Evolutionary conservation across 2,329 filamentous ascomycete species (phyloP).

Genomic region (Ophiostoma sp.): DNA sequence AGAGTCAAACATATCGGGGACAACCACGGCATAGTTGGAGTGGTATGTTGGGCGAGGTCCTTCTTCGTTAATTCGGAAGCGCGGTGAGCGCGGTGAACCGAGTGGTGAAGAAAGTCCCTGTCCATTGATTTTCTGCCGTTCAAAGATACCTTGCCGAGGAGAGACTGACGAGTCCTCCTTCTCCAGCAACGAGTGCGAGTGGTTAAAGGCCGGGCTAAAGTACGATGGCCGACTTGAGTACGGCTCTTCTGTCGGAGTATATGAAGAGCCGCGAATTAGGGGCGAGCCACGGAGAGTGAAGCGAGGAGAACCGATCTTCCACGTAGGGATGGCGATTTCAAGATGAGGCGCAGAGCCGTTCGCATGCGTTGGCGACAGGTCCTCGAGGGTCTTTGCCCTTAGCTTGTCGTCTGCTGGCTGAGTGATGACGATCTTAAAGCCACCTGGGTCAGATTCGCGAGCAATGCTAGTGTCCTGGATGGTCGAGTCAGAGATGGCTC

Average conservation of each 20-base stretch:
- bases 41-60: constrained; percentile 39
- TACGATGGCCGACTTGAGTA: constrained; percentile 57
- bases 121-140: not conserved
- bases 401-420: constrained; percentile 59
- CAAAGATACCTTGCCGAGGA: constrained; percentile 21
- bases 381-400: constrained; percentile 64
- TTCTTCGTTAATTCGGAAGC: constrained; percentile 36
- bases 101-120: not conserved
- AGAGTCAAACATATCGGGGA: constrained; percentile 77
- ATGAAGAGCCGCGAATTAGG: constrained; percentile 77
- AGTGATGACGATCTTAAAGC: constrained; percentile 79
- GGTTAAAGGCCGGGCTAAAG: constrained; percentile 1
- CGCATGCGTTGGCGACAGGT: constrained; percentile 43
- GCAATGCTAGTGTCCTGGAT: constrained; percentile 61
- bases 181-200: constrained; percentile 42
- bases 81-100: constrained; percentile 41
- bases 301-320: constrained; percentile 76
- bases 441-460: constrained; percentile 61
- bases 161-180: constrained; percentile 33
- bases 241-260: constrained; percentile 72
- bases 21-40: constrained; percentile 55
- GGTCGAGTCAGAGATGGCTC: constrained; percentile 76
- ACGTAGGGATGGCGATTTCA: constrained; percentile 78
- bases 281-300: constrained; percentile 77
- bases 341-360: constrained; percentile 56